A percentile compares a stretch with the other conserved stretches of the same genome.
These are phyloP conservation scores for Paecilomyces dactylethromorphus DNA, from an alignment of 2,329 filamentous ascomycete genomes.

Conservation along the genomic window DNA sequence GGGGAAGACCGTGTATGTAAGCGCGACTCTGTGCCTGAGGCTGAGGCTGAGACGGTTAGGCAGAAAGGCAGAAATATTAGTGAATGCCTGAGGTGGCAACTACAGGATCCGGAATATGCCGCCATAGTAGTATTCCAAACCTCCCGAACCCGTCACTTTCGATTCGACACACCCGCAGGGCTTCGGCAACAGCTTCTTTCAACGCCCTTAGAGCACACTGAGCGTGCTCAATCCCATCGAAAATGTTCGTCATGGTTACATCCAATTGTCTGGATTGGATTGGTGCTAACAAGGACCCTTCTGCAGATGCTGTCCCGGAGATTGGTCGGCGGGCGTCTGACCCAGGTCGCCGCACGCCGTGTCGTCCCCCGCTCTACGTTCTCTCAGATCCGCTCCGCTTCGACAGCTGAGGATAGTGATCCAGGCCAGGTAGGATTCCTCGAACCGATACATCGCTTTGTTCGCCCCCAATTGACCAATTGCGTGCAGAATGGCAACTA, in stretches of 20 bases:
- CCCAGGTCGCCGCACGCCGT: slow-evolving; percentile 30
- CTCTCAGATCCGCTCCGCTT: slow-evolving; percentile 33
- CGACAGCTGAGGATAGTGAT: slow-evolving; percentile 34
- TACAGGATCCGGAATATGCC: background rate
- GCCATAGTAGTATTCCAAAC: background rate
- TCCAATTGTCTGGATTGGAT: background rate
- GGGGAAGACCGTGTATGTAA: slow-evolving; percentile 26
- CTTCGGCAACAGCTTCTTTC: background rate
- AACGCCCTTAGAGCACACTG: background rate
- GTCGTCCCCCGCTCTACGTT: slow-evolving; percentile 35
- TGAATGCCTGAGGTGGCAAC: slow-evolving; percentile 15
- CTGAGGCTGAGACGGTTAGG: background rate
- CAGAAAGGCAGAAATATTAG: no score
- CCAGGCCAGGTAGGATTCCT: slow-evolving; percentile 33
- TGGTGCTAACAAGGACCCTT: background rate
- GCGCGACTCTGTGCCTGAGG: slow-evolving; percentile 15
- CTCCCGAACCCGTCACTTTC: background rate
- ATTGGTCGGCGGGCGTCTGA: slow-evolving; percentile 36
- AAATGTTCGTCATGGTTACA: background rate
- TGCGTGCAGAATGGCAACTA: slow-evolving; percentile 40
- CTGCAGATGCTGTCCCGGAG: slow-evolving; percentile 40
- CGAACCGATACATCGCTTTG: background rate
- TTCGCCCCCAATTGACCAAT: slow-evolving; percentile 8
- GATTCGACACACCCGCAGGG: background rate
- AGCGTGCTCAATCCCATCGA: background rate